phyloP scores from a whole-genome alignment of 2,329 filamentous ascomycete genomes.

The Hawksworthiomyces lignivorus region DNA sequence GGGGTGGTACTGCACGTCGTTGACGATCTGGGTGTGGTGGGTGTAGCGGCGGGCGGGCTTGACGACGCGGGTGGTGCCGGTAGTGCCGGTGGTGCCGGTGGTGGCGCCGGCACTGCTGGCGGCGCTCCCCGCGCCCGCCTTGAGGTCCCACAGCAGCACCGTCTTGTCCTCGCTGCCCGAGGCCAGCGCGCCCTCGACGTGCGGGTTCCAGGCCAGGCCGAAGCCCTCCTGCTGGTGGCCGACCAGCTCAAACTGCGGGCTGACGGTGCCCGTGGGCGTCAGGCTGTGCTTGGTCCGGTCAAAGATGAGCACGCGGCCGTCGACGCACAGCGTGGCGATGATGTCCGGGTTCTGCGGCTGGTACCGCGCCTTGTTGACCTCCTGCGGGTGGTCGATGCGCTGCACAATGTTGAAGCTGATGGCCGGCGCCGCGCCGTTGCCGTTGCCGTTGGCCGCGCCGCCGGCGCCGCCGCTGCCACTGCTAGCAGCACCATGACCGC shows the following conservation, averaged over 20 bases:
- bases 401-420: constrained; percentile 91
- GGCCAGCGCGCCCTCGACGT: constrained; percentile 70
- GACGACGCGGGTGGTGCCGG: constrained; percentile 60
- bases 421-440: constrained; percentile 53
- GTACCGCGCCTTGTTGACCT: constrained; percentile 98
- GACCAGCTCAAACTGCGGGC: constrained; percentile 74
- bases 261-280: constrained; percentile 64
- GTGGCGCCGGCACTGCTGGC: background rate
- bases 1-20: constrained; percentile 94
- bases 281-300: constrained; percentile 91
- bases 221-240: constrained; percentile 89
- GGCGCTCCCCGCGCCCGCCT: constrained; percentile 50
- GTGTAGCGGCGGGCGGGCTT: constrained; percentile 69
- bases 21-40: constrained; percentile 85
- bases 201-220: constrained; percentile 86
- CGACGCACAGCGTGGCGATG: constrained; percentile 85
- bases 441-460: background rate
- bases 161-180: constrained; percentile 90
- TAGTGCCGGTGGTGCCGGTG: constrained; percentile 17
- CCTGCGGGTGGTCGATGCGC: constrained; percentile 90
- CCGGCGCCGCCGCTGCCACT: constrained; percentile 42
- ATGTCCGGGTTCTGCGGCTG: constrained; percentile 96
- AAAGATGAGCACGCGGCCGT: constrained; percentile 85
- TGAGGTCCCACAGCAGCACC: constrained; percentile 88
- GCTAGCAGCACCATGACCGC: constrained; percentile 45